Conservation (phyloP, 805 yeast genomes). For the Vanderwaltozyma tropicalis region DNA sequence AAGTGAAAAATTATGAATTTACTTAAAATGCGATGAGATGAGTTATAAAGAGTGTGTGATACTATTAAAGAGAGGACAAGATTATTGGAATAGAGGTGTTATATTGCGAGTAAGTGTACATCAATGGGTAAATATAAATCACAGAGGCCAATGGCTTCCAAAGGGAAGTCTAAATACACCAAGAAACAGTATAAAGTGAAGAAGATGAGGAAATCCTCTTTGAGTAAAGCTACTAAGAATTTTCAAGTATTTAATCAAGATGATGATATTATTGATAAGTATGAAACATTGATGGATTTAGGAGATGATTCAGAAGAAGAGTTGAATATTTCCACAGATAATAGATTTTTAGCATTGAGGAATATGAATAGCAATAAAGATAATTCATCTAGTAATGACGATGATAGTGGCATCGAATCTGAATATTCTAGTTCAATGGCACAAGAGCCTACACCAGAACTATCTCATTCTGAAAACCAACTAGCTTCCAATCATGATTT, state of each 20-base stretch:
- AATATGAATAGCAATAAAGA: not conserved
- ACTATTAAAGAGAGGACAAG: too few species aligned
- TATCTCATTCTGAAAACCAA: not conserved
- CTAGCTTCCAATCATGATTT: conserved; percentile 30
- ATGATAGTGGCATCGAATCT: not conserved
- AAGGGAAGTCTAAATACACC: not conserved
- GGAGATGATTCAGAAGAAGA: not conserved
- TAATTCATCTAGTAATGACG: too few species aligned
- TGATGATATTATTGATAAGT: conserved; percentile 20
- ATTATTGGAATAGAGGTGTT: too few species aligned
- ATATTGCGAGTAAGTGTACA: too few species aligned
- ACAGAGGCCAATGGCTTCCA: not conserved
- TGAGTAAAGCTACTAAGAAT: conserved; percentile 21
- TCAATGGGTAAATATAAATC: too few species aligned
- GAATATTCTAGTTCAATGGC: not conserved
- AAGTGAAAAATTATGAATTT: too few species aligned
- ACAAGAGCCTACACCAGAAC: not conserved
- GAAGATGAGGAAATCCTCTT: conserved; percentile 26
- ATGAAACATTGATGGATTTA: conserved; percentile 13
- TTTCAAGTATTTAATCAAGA: conserved; percentile 21
- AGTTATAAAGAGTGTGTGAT: too few species aligned
- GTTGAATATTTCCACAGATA: not conserved
- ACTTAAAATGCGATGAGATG: too few species aligned
- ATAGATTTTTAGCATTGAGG: conserved; percentile 1
- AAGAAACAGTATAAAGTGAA: conserved; percentile 2